These are phyloP conservation scores for Meira nashicola DNA, from an alignment of 1,284 basidiomycete species.

Conservation along the genomic window DNA sequence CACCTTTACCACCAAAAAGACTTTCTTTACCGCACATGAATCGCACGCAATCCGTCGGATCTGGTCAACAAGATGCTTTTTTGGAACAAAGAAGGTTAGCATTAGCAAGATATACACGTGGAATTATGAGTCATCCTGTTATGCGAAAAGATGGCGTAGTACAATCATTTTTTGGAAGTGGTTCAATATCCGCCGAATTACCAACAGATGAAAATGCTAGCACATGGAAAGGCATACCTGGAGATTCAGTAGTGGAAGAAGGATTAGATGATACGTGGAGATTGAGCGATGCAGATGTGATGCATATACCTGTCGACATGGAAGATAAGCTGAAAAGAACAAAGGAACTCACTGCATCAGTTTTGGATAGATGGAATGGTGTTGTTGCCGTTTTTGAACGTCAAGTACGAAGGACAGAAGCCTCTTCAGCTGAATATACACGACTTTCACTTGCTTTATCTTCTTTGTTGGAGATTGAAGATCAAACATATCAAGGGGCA, in stretches of 20 bases:
- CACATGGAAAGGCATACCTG: background rate
- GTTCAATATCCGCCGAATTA: background rate
- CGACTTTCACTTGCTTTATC: slow-evolving; percentile 9
- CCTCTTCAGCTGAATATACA: slow-evolving; percentile 2
- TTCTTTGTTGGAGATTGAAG: slow-evolving; percentile 7
- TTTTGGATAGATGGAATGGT: slow-evolving; percentile 9
- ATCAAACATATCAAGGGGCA: slow-evolving; percentile 3
- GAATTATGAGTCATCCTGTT: background rate
- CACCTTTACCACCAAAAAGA: slow-evolving; percentile 32
- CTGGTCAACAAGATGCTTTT: slow-evolving; percentile 8
- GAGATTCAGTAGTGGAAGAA: slow-evolving; percentile 5
- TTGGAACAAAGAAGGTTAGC: slow-evolving; percentile 9
- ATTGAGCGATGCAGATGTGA: slow-evolving; percentile 4
- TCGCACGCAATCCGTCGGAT: slow-evolving; percentile 5
- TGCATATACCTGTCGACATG: slow-evolving; percentile 4
- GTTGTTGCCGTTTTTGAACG: slow-evolving; percentile 4
- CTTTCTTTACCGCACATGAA: slow-evolving; percentile 15
- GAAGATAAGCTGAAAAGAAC: background rate
- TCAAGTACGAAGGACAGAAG: background rate
- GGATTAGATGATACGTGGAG: slow-evolving; percentile 8
- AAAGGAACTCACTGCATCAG: background rate
- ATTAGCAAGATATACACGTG: background rate
- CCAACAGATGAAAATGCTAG: slow-evolving; percentile 2
- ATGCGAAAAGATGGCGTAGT: slow-evolving; percentile 2
- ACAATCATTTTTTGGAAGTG: background rate